phyloP scores from a whole-genome alignment of 2,329 filamentous ascomycete genomes.

The Exophiala sp. region DNA sequence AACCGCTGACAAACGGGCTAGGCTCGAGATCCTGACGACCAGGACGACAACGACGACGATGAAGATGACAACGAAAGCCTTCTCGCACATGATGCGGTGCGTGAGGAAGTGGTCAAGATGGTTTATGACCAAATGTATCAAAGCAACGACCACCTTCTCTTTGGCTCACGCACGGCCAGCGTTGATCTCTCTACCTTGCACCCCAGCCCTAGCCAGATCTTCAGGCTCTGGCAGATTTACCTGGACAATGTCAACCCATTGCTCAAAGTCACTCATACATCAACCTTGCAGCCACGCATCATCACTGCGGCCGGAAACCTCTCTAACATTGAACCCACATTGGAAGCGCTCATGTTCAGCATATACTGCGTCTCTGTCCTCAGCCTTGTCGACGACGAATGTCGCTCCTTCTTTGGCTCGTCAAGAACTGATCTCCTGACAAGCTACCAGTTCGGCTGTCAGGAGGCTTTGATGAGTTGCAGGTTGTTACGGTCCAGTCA shows the following conservation, averaged over 20 bases:
- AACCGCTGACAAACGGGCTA: not conserved
- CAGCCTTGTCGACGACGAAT: conserved; percentile 56
- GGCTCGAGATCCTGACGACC: conserved; percentile 3
- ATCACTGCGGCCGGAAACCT: conserved; percentile 59
- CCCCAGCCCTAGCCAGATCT: conserved; percentile 58
- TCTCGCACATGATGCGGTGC: conserved; percentile 35
- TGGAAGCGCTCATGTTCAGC: conserved; percentile 66
- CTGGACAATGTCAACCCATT: conserved; percentile 67
- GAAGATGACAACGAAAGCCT: conserved; percentile 32
- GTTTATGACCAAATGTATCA: conserved; percentile 46
- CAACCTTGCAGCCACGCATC: conserved; percentile 61
- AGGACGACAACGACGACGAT: conserved; percentile 31
- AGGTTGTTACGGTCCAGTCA: conserved; percentile 40
- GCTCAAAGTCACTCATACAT: conserved; percentile 65
- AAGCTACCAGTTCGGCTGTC: conserved; percentile 45
- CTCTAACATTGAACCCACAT: conserved; percentile 51
- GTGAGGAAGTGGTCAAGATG: conserved; percentile 39
- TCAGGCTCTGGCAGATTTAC: conserved; percentile 61
- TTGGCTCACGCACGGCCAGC: conserved; percentile 43
- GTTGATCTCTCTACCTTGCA: conserved; percentile 53
- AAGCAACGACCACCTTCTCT: conserved; percentile 50
- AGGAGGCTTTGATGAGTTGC: conserved; percentile 46
- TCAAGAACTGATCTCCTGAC: conserved; percentile 39
- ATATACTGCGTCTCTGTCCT: conserved; percentile 62
- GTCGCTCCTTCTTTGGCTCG: conserved; percentile 38